Evolutionary conservation across 495 filamentous ascomycete genomes (phyloP), one percentile per base, ranked within the genome.

Genomic region (Xylaria palmicola): DNA sequence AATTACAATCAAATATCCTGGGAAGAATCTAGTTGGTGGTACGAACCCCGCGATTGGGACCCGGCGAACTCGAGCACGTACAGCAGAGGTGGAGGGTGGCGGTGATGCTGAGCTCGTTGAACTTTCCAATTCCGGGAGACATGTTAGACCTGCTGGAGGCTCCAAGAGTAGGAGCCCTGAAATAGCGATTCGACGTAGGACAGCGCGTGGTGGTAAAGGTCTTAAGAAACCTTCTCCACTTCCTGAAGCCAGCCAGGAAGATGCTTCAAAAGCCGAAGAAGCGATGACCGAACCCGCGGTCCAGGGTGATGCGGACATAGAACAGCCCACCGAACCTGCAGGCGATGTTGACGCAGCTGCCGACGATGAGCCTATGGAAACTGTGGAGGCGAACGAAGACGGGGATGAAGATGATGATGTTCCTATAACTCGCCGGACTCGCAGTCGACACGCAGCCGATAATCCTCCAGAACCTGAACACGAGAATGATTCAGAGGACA

Each of bases 51-150:
- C 65, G 5, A 57, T 65, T 15, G 54, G 65, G 58, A 78, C 79
- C 68, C 72, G 76, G 41, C 60, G 78, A 72, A 68, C 65, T 7
- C 65, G 79, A 63, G 78, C 79, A n/a, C 72, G 70, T 6, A 81
- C 78, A 8, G 78, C 76, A 39, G 79, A 81, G 51, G 65, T 65
- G 1, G 77, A 79, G 39, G 76, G 75, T 41, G 58, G 67, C 7
- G 66, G 62, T 5, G 69, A 67, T 20, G 62, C 47, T 6, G 70
- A 73, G 7, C 58, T 79, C 13, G 26, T 80, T 1, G 77, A 81
- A 54, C 77, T 96, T 32, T 87, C 90, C 0, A 87, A 86, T 66
- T 95, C 91, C 2, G 92, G 92, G 12, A 84, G 81, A 65, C 90
- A 95, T 69, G 83, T 86, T 13, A 77, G 86, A 29, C 76, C 81